Base-by-base conservation (phyloP, 2,329 filamentous ascomycete species). In the Coniochaeta hoffmannii region DNA sequence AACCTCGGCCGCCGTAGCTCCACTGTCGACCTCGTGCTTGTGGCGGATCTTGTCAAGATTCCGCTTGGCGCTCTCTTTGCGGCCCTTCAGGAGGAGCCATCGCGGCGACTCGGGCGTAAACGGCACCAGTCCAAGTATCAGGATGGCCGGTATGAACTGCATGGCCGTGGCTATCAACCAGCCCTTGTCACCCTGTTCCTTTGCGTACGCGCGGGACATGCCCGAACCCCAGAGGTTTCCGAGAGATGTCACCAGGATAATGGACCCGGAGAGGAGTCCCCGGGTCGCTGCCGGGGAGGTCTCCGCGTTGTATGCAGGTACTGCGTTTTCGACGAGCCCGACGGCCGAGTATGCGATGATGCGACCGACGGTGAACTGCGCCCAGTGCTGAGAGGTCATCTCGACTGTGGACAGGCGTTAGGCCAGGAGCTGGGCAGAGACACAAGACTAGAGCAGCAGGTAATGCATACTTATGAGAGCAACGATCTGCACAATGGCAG, bases 161-260 rank as follows among this genome's bases (percentile, higher is more conserved):
- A 72, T 69, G 2, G 63, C 67, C 15, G 69, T 66, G 28, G 69
- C 69, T 57, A 72, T 69, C 31, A 69, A 60, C 69, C 69, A 72
- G 26, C 59, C 60, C 54, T 66, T 61, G 28, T 68, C 65, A 26
- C 60, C 60, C 17, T 55, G 56, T 19, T 56, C 54, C 10, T 61
- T 63, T 41, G 59, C 62, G 8, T 57, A 62, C 12, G 60, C 62
- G 12, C 64, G 64, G 50, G 61, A 67, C 57, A 60, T 59, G 34
- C 56, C 58, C 3, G 58, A 56, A 19, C 58, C 58, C 58, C 58
- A 60, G n/a, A 60, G 50, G 53, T 60, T 60, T n/a, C 58, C 58
- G 3, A 55, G 24, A 3, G 56, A 41, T 12, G 58, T 58, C 26
- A 58, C 41, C 9, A 57, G 56, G 55, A 60, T 60, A 22, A 57